Base-by-base conservation (phyloP, 768 basidiomycete species). In the Termitomyces sp. region DNA sequence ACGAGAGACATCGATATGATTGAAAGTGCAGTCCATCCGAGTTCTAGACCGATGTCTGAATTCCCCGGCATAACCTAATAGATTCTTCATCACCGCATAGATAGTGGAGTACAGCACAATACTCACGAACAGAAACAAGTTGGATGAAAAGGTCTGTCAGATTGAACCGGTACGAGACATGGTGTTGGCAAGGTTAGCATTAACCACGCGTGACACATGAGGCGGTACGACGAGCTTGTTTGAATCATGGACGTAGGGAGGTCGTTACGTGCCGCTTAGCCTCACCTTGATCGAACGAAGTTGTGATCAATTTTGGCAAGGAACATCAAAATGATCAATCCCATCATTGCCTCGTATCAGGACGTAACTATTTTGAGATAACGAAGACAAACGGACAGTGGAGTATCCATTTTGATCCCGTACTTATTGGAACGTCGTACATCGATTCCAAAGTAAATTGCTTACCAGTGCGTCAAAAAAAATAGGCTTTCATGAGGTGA, bases 1-100 rank as follows among this genome's bases (percentile, higher is more conserved):
- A 60, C 51, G 20, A 63, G 50, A 4, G 62, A 57, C 39, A 59
- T 50, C 8, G 61, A 60, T 49, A 62, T 18, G 6, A 62, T 50
- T 5, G 58, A 62, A 39, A 62, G 8, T 9, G 53, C 61, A 22
- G 58, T 56, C 61, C 61, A 62, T 22, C 56, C 52, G 18, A 62
- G 45, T n/a, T 41, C n/a, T 9, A 41, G 7, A 1, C n/a, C 9
- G 18, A 33, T 16, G 22, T 33, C 15, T 13, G 31, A 24, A 16
- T 31, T 33, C 15, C 41, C 33, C n/a, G 13, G 5, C 42, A 54
- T 45, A 34, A 2, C 5, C 53, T 42, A 29, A 15, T 28, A 28
- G 37, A 20, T 5, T n/a, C n/a, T 39, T 41, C 8, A 29, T 20
- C 15, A 52, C 20, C 5, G 9, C 12, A 12, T 4, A 37, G 9